Conservation (phyloP, 78 protist species). For the Dictyostelium firmibasis region DNA sequence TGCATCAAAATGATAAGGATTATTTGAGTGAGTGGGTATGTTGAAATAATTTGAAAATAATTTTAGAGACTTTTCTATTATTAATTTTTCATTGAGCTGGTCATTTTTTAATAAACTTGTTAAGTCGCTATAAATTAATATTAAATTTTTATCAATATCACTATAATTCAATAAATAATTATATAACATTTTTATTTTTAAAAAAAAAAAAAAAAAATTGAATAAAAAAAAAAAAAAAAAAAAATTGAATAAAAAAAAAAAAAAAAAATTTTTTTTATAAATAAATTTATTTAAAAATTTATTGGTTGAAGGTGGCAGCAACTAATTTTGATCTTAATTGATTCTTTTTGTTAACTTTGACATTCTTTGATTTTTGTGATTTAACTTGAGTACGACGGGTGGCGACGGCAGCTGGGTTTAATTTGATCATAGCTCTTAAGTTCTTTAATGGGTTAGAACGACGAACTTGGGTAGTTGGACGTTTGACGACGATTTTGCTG, state of each 20-base stretch:
- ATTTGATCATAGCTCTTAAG: constrained; percentile 73
- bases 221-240: not conserved
- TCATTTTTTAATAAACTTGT: not conserved
- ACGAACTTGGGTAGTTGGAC: constrained; percentile 11
- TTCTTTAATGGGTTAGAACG: constrained; percentile 95
- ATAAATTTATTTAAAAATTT: not conserved
- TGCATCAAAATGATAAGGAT: not conserved
- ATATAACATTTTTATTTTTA: not conserved
- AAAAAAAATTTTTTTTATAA: not conserved
- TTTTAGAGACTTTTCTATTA: not conserved
- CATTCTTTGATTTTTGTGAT: not conserved
- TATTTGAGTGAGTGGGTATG: not conserved
- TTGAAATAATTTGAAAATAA: not conserved
- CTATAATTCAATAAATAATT: not conserved
- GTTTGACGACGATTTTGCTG: constrained; percentile 38
- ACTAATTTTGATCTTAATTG: not conserved
- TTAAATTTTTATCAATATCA: not conserved
- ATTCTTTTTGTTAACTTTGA: constrained; percentile 15
- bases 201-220: not conserved
- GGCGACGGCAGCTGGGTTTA: constrained; percentile 94
- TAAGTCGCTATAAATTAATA: not conserved
- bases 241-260: not conserved
- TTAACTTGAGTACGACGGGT: constrained; percentile 6
- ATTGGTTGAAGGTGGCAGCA: not conserved
- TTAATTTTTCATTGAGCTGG: not conserved